These are phyloP conservation scores for Nymphaea colorata DNA, from an alignment of 164 flowering plant genomes.

Conservation along the genomic window DNA sequence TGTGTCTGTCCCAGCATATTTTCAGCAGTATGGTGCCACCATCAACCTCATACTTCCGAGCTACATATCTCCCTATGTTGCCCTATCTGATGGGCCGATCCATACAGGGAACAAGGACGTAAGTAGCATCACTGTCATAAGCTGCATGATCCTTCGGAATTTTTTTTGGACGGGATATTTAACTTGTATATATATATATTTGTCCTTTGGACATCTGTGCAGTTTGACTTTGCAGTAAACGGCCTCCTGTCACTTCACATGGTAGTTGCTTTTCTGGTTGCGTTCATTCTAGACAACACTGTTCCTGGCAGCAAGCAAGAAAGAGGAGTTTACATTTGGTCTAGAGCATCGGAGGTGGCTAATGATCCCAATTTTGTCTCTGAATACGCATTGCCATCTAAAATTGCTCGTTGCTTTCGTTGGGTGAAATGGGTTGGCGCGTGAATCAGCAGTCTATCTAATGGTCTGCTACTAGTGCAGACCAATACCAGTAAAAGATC, in stretches of 20 bases:
- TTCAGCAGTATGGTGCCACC: slow-evolving; percentile 67
- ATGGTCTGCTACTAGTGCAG: no score
- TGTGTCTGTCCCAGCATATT: slow-evolving; percentile 73
- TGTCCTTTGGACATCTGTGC: slow-evolving; percentile 6
- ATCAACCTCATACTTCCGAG: slow-evolving; percentile 60
- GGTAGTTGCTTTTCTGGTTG: slow-evolving; percentile 74
- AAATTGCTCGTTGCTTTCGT: slow-evolving; percentile 25
- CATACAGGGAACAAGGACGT: slow-evolving; percentile 50
- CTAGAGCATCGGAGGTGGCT: slow-evolving; percentile 38
- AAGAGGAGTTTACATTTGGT: slow-evolving; percentile 89
- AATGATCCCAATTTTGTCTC: slow-evolving; percentile 35
- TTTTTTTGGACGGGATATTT: no score
- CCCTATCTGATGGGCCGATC: slow-evolving; percentile 81
- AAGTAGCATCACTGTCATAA: slow-evolving; percentile 8
- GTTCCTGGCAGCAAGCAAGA: slow-evolving; percentile 78
- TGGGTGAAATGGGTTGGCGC: slow-evolving; percentile 44
- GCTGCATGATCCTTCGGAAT: background rate
- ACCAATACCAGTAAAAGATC: no score
- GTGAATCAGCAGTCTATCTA: slow-evolving; percentile 4
- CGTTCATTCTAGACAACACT: slow-evolving; percentile 73
- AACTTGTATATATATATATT: no score
- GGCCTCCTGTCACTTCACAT: slow-evolving; percentile 70
- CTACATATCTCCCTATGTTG: slow-evolving; percentile 65
- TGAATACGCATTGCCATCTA: slow-evolving; percentile 55
- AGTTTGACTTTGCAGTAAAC: slow-evolving; percentile 75